Conservation (phyloP, 2,329 filamentous ascomycete genomes). For the Karstenula rhodostoma region DNA sequence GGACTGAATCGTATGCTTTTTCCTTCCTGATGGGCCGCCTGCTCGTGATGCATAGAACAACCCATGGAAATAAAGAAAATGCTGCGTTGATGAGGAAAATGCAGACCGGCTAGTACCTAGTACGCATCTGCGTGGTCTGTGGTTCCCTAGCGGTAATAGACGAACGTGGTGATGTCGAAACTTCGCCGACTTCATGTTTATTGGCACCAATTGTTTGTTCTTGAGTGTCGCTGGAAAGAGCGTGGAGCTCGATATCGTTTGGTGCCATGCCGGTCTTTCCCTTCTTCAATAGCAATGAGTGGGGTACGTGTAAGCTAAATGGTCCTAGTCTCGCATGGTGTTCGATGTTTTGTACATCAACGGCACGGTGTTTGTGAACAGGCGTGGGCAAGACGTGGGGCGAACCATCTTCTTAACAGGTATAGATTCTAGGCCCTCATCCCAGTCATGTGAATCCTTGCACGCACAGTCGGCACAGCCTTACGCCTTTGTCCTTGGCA, state of each 20-base stretch:
- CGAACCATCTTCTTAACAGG: neutral
- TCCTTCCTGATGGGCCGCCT: constrained; percentile 2
- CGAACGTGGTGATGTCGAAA: constrained; percentile 2
- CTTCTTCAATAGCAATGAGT: neutral
- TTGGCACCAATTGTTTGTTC: neutral
- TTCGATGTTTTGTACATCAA: neutral
- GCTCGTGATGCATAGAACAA: constrained; percentile 1
- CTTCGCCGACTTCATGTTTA: neutral
- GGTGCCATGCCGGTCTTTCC: neutral
- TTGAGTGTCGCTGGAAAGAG: neutral
- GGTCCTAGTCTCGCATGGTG: neutral
- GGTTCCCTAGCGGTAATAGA: constrained; percentile 5
- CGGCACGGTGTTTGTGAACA: neutral
- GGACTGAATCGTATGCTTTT: neutral
- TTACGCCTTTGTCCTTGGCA: neutral
- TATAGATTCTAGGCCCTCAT: neutral
- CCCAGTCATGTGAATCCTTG: neutral
- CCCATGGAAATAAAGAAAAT: constrained; percentile 5
- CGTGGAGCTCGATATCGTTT: neutral
- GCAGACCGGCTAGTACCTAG: neutral
- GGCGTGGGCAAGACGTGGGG: neutral
- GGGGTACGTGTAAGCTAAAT: neutral
- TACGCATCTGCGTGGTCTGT: neutral
- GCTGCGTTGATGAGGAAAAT: constrained; percentile 3
- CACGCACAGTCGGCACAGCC: neutral